A percentile compares a stretch with the other conserved stretches of the same genome.
Conservation (phyloP, 352 stramenopile species). For the Phytophthora fragariaefolia region DNA sequence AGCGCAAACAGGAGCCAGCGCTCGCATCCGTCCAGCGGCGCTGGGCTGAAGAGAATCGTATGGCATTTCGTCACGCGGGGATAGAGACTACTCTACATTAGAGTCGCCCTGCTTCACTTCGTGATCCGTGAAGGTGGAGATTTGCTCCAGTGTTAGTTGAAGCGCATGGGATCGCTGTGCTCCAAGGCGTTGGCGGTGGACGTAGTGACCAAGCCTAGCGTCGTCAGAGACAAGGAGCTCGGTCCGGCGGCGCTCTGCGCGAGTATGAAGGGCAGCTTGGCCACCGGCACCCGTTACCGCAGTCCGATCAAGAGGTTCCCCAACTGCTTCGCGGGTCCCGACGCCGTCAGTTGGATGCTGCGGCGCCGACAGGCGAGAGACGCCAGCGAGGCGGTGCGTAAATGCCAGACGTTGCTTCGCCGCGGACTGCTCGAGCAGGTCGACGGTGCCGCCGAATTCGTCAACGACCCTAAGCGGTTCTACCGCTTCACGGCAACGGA, state of each 20-base stretch:
- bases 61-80: constrained; percentile 1
- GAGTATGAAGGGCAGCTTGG: constrained; percentile 67
- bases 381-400: constrained; percentile 65
- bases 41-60: constrained; percentile 21
- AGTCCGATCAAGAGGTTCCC: constrained; percentile 74
- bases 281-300: constrained; percentile 56
- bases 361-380: constrained; percentile 74
- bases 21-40: constrained; percentile 23
- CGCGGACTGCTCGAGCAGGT: constrained; percentile 68
- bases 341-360: constrained; percentile 80
- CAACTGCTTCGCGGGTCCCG: constrained; percentile 75
- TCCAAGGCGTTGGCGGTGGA: constrained; percentile 35
- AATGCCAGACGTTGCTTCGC: constrained; percentile 63
- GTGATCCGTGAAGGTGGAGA: constrained; percentile 9
- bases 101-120: constrained; percentile 4
- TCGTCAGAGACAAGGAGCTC: constrained; percentile 45
- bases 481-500: constrained; percentile 60
- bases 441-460: constrained; percentile 71
- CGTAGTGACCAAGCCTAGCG: constrained; percentile 25
- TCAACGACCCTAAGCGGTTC: constrained; percentile 70
- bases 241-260: constrained; percentile 59
- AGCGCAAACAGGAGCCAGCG: constrained; percentile 20
- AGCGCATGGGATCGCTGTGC: constrained; percentile 31
- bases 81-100: neutral
- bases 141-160: neutral